Conservation (phyloP, 169 alveolate species). For the Cryptosporidium viatorum region DNA sequence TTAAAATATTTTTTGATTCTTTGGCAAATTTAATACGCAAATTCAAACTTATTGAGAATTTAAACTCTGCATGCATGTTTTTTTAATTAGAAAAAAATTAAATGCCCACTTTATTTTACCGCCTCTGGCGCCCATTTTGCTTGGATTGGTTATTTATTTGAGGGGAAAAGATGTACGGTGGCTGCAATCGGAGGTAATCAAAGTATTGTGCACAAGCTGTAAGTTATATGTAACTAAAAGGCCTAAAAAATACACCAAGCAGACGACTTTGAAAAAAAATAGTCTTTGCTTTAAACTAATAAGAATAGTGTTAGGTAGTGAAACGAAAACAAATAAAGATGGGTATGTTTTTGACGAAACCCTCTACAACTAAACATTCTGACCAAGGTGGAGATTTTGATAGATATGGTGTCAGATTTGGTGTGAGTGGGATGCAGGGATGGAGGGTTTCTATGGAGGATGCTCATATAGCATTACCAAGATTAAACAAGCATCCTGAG, state of each 20-base stretch:
- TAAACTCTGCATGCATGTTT: conserved; percentile 8
- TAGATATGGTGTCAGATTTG: conserved; percentile 84
- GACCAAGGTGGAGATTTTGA: conserved; percentile 86
- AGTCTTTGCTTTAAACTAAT: not conserved
- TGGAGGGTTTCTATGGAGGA: conserved; percentile 97
- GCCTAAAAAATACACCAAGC: not conserved
- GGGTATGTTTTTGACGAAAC: conserved; percentile 92
- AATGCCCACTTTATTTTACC: conserved; percentile 59
- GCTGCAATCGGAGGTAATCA: conserved; percentile 18
- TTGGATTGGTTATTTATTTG: conserved; percentile 18
- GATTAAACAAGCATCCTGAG: conserved; percentile 64
- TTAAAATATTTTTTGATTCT: not conserved
- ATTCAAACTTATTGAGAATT: not conserved
- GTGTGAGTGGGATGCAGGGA: conserved; percentile 93
- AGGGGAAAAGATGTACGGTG: conserved; percentile 39
- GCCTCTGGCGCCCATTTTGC: conserved; percentile 17
- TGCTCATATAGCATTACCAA: conserved; percentile 87
- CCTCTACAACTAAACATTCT: conserved; percentile 88
- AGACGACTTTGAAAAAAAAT: not conserved
- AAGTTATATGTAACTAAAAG: conserved; percentile 24
- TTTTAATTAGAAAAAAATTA: not conserved
- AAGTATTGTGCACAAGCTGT: conserved; percentile 5
- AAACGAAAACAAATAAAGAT: conserved; percentile 76
- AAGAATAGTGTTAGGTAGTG: not conserved
- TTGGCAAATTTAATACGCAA: not conserved